Percentiles rank a stretch among this genome's conserved stretches.
phyloP scores from a whole-genome alignment of 2,329 filamentous ascomycete genomes.

The Leptodontidium sp. region DNA sequence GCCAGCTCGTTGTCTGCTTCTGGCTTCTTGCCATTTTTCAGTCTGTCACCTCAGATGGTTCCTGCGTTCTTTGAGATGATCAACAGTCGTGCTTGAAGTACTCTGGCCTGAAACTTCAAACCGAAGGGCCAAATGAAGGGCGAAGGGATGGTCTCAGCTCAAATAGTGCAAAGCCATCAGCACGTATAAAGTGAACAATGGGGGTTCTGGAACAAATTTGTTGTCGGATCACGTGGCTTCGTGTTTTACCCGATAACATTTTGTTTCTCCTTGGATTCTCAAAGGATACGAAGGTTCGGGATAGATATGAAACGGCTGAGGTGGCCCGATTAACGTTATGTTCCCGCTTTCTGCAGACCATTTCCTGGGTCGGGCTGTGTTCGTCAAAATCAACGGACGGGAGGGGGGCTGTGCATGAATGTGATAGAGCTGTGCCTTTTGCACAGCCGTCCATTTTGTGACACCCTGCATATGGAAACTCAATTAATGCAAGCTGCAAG shows the following conservation, averaged over 20 bases:
- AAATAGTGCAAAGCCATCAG: too few species aligned
- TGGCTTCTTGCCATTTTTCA: too few species aligned
- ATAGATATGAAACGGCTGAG: constrained; percentile 1
- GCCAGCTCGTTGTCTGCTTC: too few species aligned
- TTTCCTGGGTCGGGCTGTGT: constrained; percentile 15
- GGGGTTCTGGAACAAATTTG: too few species aligned
- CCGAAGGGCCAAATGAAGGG: too few species aligned
- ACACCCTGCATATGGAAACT: background rate
- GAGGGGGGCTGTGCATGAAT: constrained; percentile 17
- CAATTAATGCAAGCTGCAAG: constrained; percentile 13
- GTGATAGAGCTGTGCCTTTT: constrained; percentile 16
- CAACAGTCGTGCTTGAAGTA: too few species aligned
- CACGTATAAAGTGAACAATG: too few species aligned
- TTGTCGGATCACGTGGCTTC: too few species aligned
- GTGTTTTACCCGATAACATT: background rate
- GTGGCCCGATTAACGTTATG: background rate
- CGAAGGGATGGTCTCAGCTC: too few species aligned
- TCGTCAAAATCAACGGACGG: background rate
- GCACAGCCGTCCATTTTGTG: constrained; percentile 20
- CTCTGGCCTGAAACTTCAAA: too few species aligned
- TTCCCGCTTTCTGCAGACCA: background rate
- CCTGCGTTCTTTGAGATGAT: too few species aligned
- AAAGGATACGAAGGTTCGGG: background rate
- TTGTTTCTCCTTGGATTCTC: background rate
- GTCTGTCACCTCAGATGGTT: too few species aligned